Percentiles rank a stretch among this genome's conserved stretches.
These are phyloP conservation scores for Syncephalastrum contaminatum DNA, from an alignment of 371 early-diverging fungal genomes.

Conservation along the genomic window DNA sequence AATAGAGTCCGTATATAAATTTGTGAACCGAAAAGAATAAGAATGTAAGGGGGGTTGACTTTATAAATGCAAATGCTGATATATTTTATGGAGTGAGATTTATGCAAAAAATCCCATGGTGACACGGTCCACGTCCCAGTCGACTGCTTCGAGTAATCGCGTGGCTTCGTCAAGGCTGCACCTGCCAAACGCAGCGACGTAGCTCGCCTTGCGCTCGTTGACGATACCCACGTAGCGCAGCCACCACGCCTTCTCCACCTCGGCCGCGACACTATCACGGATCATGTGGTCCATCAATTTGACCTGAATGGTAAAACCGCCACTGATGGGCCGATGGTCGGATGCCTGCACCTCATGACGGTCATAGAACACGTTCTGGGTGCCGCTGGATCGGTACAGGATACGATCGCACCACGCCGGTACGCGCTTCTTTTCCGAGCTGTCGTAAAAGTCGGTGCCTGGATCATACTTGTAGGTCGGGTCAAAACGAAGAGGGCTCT, in stretches of 20 bases:
- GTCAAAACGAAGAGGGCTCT: slow-evolving; percentile 66
- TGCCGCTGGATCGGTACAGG: slow-evolving; percentile 44
- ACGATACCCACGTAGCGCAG: not conserved
- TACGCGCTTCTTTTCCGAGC: slow-evolving; percentile 75
- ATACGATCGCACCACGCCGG: slow-evolving; percentile 91
- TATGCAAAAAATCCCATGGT: too few species aligned
- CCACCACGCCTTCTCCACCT: slow-evolving; percentile 7
- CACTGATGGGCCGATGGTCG: slow-evolving; percentile 83
- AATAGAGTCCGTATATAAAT: too few species aligned
- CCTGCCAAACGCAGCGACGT: slow-evolving; percentile 27
- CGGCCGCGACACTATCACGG: not conserved
- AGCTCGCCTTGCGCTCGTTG: slow-evolving; percentile 19
- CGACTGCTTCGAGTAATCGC: slow-evolving; percentile 12
- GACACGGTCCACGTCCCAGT: slow-evolving; percentile 26
- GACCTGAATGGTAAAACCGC: slow-evolving; percentile 54
- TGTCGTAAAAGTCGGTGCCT: slow-evolving; percentile 69
- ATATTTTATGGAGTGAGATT: too few species aligned
- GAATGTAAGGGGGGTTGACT: too few species aligned
- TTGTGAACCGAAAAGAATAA: too few species aligned
- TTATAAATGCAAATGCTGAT: too few species aligned
- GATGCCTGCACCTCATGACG: slow-evolving; percentile 67
- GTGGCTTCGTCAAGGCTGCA: slow-evolving; percentile 26
- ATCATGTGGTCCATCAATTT: slow-evolving; percentile 50
- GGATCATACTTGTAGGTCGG: slow-evolving; percentile 89
- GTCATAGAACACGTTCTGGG: slow-evolving; percentile 38